Evolutionary conservation across 495 filamentous ascomycete species (phyloP), one percentile per base, ranked within the genome.

Genomic region (Echria macrotheca): DNA sequence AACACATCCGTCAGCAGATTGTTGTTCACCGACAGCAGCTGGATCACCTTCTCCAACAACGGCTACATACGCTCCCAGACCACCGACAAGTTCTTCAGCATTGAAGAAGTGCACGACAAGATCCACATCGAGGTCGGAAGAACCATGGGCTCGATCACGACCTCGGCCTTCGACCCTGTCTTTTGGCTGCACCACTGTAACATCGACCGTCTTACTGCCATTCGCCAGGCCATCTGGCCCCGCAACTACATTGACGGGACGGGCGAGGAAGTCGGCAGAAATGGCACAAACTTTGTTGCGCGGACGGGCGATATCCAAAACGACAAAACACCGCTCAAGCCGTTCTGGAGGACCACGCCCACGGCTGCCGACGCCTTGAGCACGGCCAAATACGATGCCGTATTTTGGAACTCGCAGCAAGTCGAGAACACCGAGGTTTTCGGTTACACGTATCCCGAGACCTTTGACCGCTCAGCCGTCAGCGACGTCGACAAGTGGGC

Each of bases 121-220:
- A 40, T 40, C 19, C 37, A 40, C 37, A 12, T 3, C 37, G 19
- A 3, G 12, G 7, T 40, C 5, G 19, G 37, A 14, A 4, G 37
- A 9, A 23, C 37, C 19, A 40, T 40, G 37, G 17, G 17, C 18
- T 5, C 14, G 11, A 19, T 40, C 5, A 5, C 11, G 7, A 18
- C 19, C 5, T 18, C 37, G 19, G 37, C 37, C 15, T 40, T 40
- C 12, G 37, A 40, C 12, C 37, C 37, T 19, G 19, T 40, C 4
- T 40, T 40, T 12, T 40, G 37, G 37, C 37, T 40, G 37, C 37
- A 40, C 15, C 37, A 40, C 37, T 40, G 37, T 19, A 40, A 40
- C 37, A 23, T 40, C 22, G 37, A 40, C 37, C 37, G 37, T 18
- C 37, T 40, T 3, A 18, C 19, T 40, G 37, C 37, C 17, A 19